Base-by-base conservation (phyloP, 371 early-diverging fungal species). In the Mucor racemosus region DNA sequence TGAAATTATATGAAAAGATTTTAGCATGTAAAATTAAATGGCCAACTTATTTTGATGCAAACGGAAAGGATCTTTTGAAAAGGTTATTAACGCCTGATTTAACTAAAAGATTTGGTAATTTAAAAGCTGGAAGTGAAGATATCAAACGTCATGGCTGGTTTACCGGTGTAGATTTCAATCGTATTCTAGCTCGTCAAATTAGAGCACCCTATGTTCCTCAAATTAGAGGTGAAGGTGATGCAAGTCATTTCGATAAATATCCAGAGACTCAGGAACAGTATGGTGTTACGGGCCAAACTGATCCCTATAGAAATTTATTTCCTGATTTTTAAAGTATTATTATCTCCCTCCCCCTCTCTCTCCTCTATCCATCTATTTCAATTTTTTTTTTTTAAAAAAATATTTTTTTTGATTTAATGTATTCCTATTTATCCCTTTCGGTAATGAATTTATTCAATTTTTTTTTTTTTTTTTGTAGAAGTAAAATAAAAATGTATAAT, bases 101-200 rank as follows among this genome's bases (percentile, higher is more conserved):
- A 63, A 89, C 91, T 19, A 92, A 95, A 69, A 87, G 98, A 40
- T 94, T 89, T 73, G 97, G 97, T 64, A 95, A 96, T 78, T 77
- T 96, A 73, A 87, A 91, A 58, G 92, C 89, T 38, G 97, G 97
- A 5, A 88, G 90, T 33, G 82, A 86, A 10, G 96, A 95, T 72
- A 96, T 99, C 76, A 95, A 94, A 81, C 75, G 81, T 44, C 99
- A 98, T 80, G 84, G 85, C 39, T 98, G 98, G 97, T 98, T 99
- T 70, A 87, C 87, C 11, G 95, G 92, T n/a, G 89, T 97, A 7
- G 94, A 97, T 71, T 99, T 96, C 94, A 83, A 88, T 58, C 84
- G 86, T 58, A 82, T 97, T 35, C 76, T 84, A 38, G 81, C 86
- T 9, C 76, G 89, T 44, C 87, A 93, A 71, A 87, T 95, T 62